Percentiles rank a stretch among this genome's conserved stretches.
Conservation (phyloP, 768 basidiomycete species). For the Trametes elegans region DNA sequence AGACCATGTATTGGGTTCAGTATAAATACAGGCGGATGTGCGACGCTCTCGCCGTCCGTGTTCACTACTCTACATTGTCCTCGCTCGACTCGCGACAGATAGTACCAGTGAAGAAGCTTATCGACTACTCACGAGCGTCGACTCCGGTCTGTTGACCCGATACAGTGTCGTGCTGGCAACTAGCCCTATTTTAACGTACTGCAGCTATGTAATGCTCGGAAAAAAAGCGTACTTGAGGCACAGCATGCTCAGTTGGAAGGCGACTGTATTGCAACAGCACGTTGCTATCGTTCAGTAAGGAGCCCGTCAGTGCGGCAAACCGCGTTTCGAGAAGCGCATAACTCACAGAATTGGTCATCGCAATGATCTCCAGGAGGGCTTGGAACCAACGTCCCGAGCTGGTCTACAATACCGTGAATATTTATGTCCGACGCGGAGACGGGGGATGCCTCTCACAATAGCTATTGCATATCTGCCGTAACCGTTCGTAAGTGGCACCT, state of each 20-base stretch:
- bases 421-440: too few species aligned
- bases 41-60: too few species aligned
- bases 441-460: slow-evolving; percentile 13
- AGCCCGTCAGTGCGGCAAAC: too few species aligned
- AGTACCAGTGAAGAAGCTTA: not conserved
- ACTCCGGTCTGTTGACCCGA: not conserved
- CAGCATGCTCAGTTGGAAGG: slow-evolving; percentile 3
- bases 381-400: not conserved
- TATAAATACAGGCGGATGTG: too few species aligned
- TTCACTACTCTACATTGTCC: too few species aligned
- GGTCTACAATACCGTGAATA: not conserved
- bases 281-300: too few species aligned
- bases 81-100: not conserved
- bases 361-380: not conserved
- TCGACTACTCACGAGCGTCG: not conserved
- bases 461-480: slow-evolving; percentile 19
- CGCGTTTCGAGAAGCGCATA: not conserved
- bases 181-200: too few species aligned
- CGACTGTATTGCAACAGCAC: slow-evolving; percentile 5
- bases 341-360: not conserved
- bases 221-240: not conserved
- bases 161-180: not conserved
- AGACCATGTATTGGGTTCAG: too few species aligned
- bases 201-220: too few species aligned
- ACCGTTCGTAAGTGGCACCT: slow-evolving; percentile 12